Percentiles rank a stretch among this genome's conserved stretches.
phyloP scores from a whole-genome alignment of 116 monocot genomes.

The Cymodocea nodosa region DNA sequence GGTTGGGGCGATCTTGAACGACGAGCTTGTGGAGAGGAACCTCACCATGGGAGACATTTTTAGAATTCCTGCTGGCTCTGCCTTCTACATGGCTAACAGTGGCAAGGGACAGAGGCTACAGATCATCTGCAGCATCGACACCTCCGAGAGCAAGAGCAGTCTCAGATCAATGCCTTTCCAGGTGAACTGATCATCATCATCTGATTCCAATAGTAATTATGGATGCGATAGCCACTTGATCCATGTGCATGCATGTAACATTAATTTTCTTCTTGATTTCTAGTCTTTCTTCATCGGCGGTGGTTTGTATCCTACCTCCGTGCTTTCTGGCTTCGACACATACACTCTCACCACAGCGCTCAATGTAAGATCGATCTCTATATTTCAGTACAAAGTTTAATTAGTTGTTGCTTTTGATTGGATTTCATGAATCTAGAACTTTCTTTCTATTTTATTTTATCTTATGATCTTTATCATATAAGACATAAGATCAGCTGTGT shows the following conservation, averaged over 20 bases:
- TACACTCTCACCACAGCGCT: slow-evolving; percentile 39
- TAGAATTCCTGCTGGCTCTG: slow-evolving; percentile 54
- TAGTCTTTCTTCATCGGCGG: slow-evolving; percentile 79
- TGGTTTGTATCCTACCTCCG: slow-evolving; percentile 23
- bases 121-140: slow-evolving; percentile 56
- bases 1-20: slow-evolving; percentile 61
- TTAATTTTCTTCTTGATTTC: background rate
- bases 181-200: background rate
- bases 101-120: slow-evolving; percentile 42
- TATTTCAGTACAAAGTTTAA: background rate
- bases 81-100: slow-evolving; percentile 75
- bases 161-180: background rate
- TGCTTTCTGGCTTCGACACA: slow-evolving; percentile 49
- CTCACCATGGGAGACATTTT: slow-evolving; percentile 66
- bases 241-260: background rate
- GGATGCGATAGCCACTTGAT: no score
- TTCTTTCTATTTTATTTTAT: background rate
- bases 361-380: slow-evolving; percentile 37
- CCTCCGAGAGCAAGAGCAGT: no score
- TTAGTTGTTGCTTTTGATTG: background rate
- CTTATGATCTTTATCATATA: background rate
- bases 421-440: background rate
- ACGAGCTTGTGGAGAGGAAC: slow-evolving; percentile 41
- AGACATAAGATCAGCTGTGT: no score
- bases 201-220: background rate